These are phyloP conservation scores for Nemophila menziesii DNA, from an alignment of 257 asterid species.

Conservation along the genomic window DNA sequence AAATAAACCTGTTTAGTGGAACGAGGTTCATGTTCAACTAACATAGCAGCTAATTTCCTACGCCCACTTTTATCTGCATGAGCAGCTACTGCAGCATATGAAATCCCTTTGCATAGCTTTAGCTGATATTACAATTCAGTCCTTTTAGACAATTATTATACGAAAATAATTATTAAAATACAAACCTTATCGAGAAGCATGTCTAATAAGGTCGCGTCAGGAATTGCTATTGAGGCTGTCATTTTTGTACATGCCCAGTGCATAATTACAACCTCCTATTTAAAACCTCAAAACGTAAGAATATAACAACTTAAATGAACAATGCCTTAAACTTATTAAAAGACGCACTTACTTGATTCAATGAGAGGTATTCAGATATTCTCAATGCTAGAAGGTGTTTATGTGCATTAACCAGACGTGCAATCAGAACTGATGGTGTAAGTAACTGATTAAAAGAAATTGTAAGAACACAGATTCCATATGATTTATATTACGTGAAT, in stretches of 20 bases:
- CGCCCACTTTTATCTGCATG: slow-evolving; percentile 93
- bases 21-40: slow-evolving; percentile 86
- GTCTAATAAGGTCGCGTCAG: slow-evolving; percentile 74
- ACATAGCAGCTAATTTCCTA: slow-evolving; percentile 95
- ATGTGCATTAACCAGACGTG: slow-evolving; percentile 81
- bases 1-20: slow-evolving; percentile 72
- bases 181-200: slow-evolving; percentile 78
- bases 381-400: slow-evolving; percentile 75
- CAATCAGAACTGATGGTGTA: slow-evolving; percentile 78
- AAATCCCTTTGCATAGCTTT: slow-evolving; percentile 90
- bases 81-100: slow-evolving; percentile 97
- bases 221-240: slow-evolving; percentile 50
- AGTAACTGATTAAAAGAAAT: slow-evolving; percentile 47
- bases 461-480: too few relatives aligned
- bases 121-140: slow-evolving; percentile 41
- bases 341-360: slow-evolving; percentile 60
- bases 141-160: slow-evolving; percentile 16
- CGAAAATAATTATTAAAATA: slow-evolving; percentile 6
- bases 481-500: too few relatives aligned
- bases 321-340: background rate
- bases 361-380: slow-evolving; percentile 70
- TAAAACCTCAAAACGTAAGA: slow-evolving; percentile 14
- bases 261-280: slow-evolving; percentile 84
- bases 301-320: background rate
- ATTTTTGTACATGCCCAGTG: slow-evolving; percentile 92